A percentile compares a stretch with the other conserved stretches of the same genome.
Evolutionary conservation across 2,329 filamentous ascomycete species (phyloP).

Genomic region (Trichoderma simmonsii): DNA sequence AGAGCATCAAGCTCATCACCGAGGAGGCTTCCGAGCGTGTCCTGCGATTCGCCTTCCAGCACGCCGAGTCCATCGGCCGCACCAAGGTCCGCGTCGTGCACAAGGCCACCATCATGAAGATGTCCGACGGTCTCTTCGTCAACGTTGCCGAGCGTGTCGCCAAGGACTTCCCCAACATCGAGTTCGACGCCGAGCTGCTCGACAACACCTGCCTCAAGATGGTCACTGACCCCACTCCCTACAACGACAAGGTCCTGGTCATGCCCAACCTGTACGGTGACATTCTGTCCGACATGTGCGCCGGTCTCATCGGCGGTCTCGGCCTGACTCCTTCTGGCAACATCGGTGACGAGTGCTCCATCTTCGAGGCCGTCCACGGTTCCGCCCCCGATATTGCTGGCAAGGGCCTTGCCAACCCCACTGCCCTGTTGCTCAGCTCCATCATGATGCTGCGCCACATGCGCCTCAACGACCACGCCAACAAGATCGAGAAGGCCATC

Average conservation of each 20-base stretch:
- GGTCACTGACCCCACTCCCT: constrained; percentile 90
- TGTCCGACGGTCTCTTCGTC: constrained; percentile 98
- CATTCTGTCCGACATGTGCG: constrained; percentile 99
- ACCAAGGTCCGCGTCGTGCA: constrained; percentile 97
- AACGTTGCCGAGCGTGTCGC: constrained; percentile 78
- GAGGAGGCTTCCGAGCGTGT: constrained; percentile 92
- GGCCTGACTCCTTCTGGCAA: constrained; percentile 97
- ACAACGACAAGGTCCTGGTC: constrained; percentile 99
- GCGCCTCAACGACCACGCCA: constrained; percentile 79
- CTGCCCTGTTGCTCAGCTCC: constrained; percentile 87
- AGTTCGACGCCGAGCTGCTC: constrained; percentile 96
- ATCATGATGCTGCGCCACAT: constrained; percentile 99
- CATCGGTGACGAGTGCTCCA: constrained; percentile 98
- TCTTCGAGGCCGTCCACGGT: constrained; percentile 99
- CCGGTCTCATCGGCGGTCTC: constrained; percentile 94
- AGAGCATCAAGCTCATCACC: constrained; percentile 99
- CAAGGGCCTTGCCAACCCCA: constrained; percentile 95
- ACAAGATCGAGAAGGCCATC: constrained; percentile 88
- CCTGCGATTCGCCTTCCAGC: constrained; percentile 96
- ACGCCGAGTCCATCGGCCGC: constrained; percentile 88
- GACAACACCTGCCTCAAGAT: constrained; percentile 99
- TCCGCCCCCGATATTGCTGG: constrained; percentile 95
- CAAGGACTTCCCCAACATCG: constrained; percentile 93
- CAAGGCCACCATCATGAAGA: constrained; percentile 99
- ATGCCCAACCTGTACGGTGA: constrained; percentile 99